Evolutionary conservation across 768 basidiomycete genomes (phyloP).

Genomic region (Asterophora lycoperdoides): DNA sequence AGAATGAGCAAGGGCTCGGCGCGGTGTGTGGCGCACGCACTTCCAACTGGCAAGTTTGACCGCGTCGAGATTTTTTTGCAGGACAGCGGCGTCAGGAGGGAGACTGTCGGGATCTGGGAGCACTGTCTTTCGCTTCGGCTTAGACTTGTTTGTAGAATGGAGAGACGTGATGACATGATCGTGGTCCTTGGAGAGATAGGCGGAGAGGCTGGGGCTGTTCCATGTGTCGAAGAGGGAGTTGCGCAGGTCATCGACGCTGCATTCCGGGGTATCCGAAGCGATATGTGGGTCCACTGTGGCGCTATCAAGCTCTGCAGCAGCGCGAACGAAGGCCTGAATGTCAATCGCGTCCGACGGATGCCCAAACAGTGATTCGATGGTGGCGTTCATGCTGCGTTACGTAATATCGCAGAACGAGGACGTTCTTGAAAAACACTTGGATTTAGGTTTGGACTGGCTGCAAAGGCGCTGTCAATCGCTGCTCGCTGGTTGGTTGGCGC

Average conservation of each 20-base stretch:
- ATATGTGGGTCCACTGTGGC: conserved; percentile 6
- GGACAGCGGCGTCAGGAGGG: conserved; percentile 38
- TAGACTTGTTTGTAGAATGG: conserved; percentile 28
- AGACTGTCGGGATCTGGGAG: conserved; percentile 37
- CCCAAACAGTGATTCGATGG: conserved; percentile 53
- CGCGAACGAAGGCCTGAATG: conserved; percentile 40
- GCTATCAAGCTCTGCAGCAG: conserved; percentile 19
- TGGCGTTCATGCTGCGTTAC: conserved; percentile 15
- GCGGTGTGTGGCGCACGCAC: conserved; percentile 34
- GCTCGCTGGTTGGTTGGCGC: too few relatives aligned
- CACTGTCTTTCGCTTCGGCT: conserved; percentile 27
- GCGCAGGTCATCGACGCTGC: conserved; percentile 52
- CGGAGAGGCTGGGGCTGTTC: conserved; percentile 53
- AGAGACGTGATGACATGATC: conserved; percentile 38
- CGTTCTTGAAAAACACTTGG: neutral
- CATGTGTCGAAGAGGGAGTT: conserved; percentile 42
- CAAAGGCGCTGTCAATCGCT: neutral
- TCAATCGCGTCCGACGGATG: conserved; percentile 56
- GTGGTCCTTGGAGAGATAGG: conserved; percentile 51
- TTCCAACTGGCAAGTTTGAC: conserved; percentile 57
- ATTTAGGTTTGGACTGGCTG: conserved; percentile 3
- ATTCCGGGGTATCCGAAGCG: conserved; percentile 22
- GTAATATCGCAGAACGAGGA: neutral
- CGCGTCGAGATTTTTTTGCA: conserved; percentile 50
- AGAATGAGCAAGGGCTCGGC: neutral